Evolutionary conservation across 2,329 filamentous ascomycete genomes (phyloP), one percentile per base, ranked within the genome.

Genomic region (Graphilbum fragrans): DNA sequence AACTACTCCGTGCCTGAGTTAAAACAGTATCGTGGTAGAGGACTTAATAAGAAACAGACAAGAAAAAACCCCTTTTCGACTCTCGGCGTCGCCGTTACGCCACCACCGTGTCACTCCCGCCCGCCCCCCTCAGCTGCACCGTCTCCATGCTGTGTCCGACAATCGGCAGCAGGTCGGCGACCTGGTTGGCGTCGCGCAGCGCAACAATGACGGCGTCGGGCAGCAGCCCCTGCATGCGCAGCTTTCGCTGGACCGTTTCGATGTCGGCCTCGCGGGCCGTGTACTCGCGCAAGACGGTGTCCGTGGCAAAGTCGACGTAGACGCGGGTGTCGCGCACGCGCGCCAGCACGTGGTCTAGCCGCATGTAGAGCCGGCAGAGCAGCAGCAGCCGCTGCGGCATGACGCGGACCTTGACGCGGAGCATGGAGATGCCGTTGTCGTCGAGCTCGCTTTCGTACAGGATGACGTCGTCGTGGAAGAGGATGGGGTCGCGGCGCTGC

Each of bases 381-480:
- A 98, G 68, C 42, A 98, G 70, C 63, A 98, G 78, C 42, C 92
- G 72, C 53, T 81, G 77, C 42, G 88, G 86, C 80, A 96, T 95
- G 43, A 96, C 90, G 45, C 92, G 74, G 39, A 96, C 67, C 67
- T 98, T 98, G 62, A 83, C 86, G 47, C 81, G 93, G 44, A 93
- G 70, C 57, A 95, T 73, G 23, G 86, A 86, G 52, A 96, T 92
- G 46, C 92, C 92, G 56, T 98, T 98, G 61, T 98, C 92, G 46
- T 94, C 92, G 37, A 98, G 74, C 67, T 98, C 92, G 63, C 93
- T 93, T 65, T 98, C 92, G 59, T 94, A 98, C 37, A 98, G 72
- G 52, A 95, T 79, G 32, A 98, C 86, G 53, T 96, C 87, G 63
- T 96, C 90, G 58, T 93, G 94, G 70, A 96, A 95, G 5, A 94